Base-by-base conservation (phyloP, 108 stramenopile species). In the Skeletonema grethae region DNA sequence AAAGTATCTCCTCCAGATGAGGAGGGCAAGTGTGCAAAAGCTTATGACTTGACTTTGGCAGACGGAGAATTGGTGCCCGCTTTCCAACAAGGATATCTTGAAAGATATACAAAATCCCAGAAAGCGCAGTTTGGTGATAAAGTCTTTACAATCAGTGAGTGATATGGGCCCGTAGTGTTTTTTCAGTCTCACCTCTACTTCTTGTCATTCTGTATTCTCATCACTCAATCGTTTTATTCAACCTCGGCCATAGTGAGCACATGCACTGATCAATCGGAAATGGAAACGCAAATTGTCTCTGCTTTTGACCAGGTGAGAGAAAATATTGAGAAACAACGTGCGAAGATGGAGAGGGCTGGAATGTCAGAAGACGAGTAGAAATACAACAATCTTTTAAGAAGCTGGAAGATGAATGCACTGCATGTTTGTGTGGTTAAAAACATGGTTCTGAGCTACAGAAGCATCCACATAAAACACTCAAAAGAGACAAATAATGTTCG, bases 211-310 rank as follows among this genome's bases (percentile, higher is more conserved):
- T 1, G 38, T 11, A 39, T 39, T 39, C 38, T 39, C 12, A 43
- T 43, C 15, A 38, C 36, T 38, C 10, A 38, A 38, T 38, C 36
- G 9, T 38, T 10, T 38, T 38, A 3, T 34, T 38, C 10, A 38
- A 38, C 10, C 10, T n/a, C 4, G 15, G 15, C 3, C 41, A 0
- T 43, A 53, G 50, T 75, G 66, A 38, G 55, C 34, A 57, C 66
- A 10, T 57, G 57, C 39, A 50, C 46, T 32, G 74, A 75, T 61
- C 74, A 67, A 46, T 25, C 50, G 20, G 74, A 75, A 57, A 67
- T 75, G 74, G 74, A 75, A 32, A 67, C 30, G 2, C 66, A 43
- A 39, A 67, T 75, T 50, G 74, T 75, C 20, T 45, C 56, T 36
- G 66, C 74, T 11, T 75, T 62, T 31, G 74, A 75, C 24, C 39